Conservation (phyloP, 2,329 filamentous ascomycete genomes). For the Xylaria sp. region DNA sequence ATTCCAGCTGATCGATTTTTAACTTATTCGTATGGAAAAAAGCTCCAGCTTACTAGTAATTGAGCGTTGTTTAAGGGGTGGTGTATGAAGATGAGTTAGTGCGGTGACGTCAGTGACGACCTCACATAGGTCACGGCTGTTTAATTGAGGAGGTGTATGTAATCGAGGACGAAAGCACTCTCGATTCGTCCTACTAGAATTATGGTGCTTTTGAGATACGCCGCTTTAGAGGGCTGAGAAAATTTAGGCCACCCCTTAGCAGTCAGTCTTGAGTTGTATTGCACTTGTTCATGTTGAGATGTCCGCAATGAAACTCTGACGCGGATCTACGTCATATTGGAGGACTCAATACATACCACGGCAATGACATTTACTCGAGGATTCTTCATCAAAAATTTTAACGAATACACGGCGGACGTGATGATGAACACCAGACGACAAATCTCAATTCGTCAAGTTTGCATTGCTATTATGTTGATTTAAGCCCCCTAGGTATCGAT, state of each 20-base stretch:
- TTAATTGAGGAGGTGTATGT: neutral
- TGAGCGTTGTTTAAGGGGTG: too few species aligned
- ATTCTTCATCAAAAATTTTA: neutral
- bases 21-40: neutral
- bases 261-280: neutral
- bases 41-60: too few species aligned
- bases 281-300: neutral
- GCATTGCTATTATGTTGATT: constrained; percentile 15
- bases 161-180: neutral
- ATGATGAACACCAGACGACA: neutral
- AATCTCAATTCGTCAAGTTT: constrained; percentile 9
- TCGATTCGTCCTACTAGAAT: neutral
- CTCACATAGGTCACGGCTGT: neutral
- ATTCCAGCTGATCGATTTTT: neutral
- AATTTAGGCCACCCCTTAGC: neutral
- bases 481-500: constrained; percentile 19
- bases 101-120: constrained; percentile 5
- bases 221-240: neutral
- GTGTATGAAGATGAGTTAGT: neutral
- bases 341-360: neutral
- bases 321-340: constrained; percentile 11
- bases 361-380: neutral
- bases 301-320: neutral
- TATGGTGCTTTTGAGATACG: neutral
- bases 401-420: neutral